Conservation (phyloP, 2,329 filamentous ascomycete species). For the Biscogniauxia mediterranea region DNA sequence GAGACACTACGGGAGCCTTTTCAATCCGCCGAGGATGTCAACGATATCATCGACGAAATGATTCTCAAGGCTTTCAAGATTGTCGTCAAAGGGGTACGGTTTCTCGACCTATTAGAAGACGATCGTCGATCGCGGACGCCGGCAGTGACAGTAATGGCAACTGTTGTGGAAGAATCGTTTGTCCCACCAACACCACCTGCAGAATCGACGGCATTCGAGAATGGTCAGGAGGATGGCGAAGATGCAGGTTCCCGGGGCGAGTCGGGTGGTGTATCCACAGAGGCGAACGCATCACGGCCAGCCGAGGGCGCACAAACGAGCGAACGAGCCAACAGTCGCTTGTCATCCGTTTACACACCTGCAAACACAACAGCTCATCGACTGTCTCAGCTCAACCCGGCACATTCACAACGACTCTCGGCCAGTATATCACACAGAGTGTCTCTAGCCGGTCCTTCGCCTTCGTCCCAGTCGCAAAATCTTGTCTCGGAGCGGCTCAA, state of each 20-base stretch:
- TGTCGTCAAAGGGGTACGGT: slow-evolving; percentile 84
- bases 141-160: slow-evolving; percentile 58
- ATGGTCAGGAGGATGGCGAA: slow-evolving; percentile 31
- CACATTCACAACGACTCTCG: slow-evolving; percentile 47
- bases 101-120: slow-evolving; percentile 81
- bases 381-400: slow-evolving; percentile 38
- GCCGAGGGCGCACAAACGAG: slow-evolving; percentile 38
- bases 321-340: slow-evolving; percentile 42
- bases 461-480: slow-evolving; percentile 62
- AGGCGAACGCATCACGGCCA: slow-evolving; percentile 35
- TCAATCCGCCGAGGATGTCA: slow-evolving; percentile 56
- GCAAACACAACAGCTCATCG: slow-evolving; percentile 30
- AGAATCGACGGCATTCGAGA: slow-evolving; percentile 52
- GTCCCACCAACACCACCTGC: slow-evolving; percentile 63
- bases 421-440: slow-evolving; percentile 68
- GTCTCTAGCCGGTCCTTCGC: slow-evolving; percentile 69
- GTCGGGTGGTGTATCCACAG: slow-evolving; percentile 33
- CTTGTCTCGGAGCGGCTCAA: slow-evolving; percentile 82
- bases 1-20: slow-evolving; percentile 59
- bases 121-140: slow-evolving; percentile 50
- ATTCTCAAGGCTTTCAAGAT: slow-evolving; percentile 92
- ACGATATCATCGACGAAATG: slow-evolving; percentile 85
- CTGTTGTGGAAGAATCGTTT: slow-evolving; percentile 56
- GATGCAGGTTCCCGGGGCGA: slow-evolving; percentile 42
- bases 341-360: slow-evolving; percentile 45